These are phyloP conservation scores for Ogataea paraovalis DNA, from an alignment of 805 yeast genomes.

Conservation along the genomic window DNA sequence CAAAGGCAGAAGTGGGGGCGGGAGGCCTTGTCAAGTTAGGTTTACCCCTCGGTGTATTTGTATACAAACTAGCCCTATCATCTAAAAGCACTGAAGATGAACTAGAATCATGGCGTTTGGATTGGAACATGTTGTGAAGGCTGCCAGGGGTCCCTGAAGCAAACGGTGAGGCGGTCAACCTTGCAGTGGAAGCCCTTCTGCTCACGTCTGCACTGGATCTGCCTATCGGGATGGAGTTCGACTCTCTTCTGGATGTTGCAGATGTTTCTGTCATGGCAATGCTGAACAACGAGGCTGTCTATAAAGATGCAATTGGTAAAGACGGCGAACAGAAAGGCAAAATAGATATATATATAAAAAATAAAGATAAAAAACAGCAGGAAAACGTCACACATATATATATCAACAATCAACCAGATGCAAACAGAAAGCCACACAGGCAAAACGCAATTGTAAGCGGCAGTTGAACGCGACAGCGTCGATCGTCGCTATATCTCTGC, in stretches of 20 bases:
- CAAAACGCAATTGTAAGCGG: neutral
- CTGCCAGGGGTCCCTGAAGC: conserved; percentile 10
- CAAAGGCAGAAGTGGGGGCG: neutral
- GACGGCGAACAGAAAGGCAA: neutral
- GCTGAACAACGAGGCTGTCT: neutral
- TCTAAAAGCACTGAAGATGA: conserved; percentile 23
- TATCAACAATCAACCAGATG: neutral
- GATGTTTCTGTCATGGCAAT: conserved; percentile 14
- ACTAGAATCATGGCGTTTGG: conserved; percentile 19
- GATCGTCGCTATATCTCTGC: too few species aligned
- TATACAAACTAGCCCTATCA: conserved; percentile 4
- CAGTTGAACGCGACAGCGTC: too few species aligned
- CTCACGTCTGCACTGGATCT: conserved; percentile 8
- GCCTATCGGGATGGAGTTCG: conserved; percentile 10
- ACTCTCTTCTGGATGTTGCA: conserved; percentile 6
- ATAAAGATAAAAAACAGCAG: neutral
- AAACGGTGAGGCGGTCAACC: conserved; percentile 29
- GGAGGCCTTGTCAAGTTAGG: neutral
- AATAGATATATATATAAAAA: neutral
- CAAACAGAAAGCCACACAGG: neutral
- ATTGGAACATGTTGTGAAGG: conserved; percentile 9
- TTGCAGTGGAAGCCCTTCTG: conserved; percentile 33
- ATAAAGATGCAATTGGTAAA: neutral
- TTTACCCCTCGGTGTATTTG: conserved; percentile 5
- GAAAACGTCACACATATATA: neutral